These are phyloP conservation scores for Debaryomyces castellii DNA, from an alignment of 805 yeast species.

Conservation along the genomic window DNA sequence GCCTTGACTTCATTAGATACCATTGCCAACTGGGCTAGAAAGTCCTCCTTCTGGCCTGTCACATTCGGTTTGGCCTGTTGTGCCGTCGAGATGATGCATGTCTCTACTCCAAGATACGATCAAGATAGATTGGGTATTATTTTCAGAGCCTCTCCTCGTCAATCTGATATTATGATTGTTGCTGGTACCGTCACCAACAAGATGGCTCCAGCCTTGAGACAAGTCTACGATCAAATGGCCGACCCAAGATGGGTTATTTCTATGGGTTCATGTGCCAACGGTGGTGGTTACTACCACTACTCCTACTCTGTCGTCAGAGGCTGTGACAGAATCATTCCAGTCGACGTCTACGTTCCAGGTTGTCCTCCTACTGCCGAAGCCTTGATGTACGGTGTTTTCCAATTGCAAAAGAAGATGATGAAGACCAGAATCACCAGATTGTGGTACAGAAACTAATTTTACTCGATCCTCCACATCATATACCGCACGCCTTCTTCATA, in stretches of 20 bases:
- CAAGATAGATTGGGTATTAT: slow-evolving; percentile 90
- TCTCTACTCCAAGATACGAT: slow-evolving; percentile 86
- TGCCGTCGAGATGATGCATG: slow-evolving; percentile 95
- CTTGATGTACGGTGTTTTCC: slow-evolving; percentile 86
- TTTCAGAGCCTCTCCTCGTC: slow-evolving; percentile 93
- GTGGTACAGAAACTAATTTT: slow-evolving; percentile 66
- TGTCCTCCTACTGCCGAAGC: slow-evolving; percentile 94
- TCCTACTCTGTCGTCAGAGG: slow-evolving; percentile 88
- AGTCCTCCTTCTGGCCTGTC: slow-evolving; percentile 91
- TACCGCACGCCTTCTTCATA: background rate
- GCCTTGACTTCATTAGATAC: slow-evolving; percentile 80
- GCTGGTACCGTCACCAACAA: slow-evolving; percentile 90
- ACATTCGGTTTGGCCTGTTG: slow-evolving; percentile 91
- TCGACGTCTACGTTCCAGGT: slow-evolving; percentile 88
- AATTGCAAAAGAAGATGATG: slow-evolving; percentile 87
- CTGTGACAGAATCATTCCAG: slow-evolving; percentile 85
- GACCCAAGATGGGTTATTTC: slow-evolving; percentile 94
- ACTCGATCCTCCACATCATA: background rate
- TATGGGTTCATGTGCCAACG: slow-evolving; percentile 93
- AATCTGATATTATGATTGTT: slow-evolving; percentile 87
- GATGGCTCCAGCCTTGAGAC: slow-evolving; percentile 93
- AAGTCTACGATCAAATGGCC: slow-evolving; percentile 92
- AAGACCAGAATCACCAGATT: slow-evolving; percentile 75
- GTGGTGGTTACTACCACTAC: slow-evolving; percentile 91
- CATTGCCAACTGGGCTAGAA: slow-evolving; percentile 87